Base-by-base conservation (phyloP, 2,329 filamentous ascomycete genomes). In the Xylariaceae sp. region DNA sequence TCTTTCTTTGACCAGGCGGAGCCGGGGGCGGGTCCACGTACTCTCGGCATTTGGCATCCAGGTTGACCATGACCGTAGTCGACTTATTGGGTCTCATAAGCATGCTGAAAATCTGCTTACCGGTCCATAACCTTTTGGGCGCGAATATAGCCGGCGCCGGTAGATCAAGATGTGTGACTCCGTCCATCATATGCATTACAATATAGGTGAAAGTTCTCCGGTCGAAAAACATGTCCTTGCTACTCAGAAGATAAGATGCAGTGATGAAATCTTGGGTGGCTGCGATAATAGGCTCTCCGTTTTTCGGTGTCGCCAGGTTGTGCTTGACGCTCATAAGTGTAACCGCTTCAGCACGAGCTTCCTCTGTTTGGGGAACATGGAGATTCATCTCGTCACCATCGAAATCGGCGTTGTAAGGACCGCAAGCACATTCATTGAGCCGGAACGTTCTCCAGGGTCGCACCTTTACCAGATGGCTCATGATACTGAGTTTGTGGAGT, bases 221-320 rank as follows among this genome's bases (percentile, higher is more conserved):
- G 65, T 95, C 90, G 66, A 88, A 96, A 72, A 99, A 97, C 54
- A 85, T 83, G 68, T 97, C 92, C 68, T 97, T 97, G 71, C 86
- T 88, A 64, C 90, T 96, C 30, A 97, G 77, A 3, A 97, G 75
- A 68, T 91, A 99, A 0, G 94, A 89, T 3, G 91, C 91, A 30
- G 92, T 97, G 65, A 99, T 97, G 74, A 99, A 99, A 78, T 99
- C 94, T 67, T 99, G 94, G 32, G 95, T 99, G n/a, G 94, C 92
- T 19, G 91, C 91, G 74, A 99, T 97, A 65, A 99, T 95, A 1
- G 94, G 94, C 64, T 96, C 92, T 68, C 94, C 94, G 73, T 97
- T 97, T 72, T 96, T 96, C 0, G 94, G 94, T 0, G 94, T 99
- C 3, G 88, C 88, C 55, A 99, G 73, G 69, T 99, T 99, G 76